Evolutionary conservation across 176 grass and related monocot species (phyloP), one percentile per base, ranked within the genome.

Genomic region (Zoysia pacifica): DNA sequence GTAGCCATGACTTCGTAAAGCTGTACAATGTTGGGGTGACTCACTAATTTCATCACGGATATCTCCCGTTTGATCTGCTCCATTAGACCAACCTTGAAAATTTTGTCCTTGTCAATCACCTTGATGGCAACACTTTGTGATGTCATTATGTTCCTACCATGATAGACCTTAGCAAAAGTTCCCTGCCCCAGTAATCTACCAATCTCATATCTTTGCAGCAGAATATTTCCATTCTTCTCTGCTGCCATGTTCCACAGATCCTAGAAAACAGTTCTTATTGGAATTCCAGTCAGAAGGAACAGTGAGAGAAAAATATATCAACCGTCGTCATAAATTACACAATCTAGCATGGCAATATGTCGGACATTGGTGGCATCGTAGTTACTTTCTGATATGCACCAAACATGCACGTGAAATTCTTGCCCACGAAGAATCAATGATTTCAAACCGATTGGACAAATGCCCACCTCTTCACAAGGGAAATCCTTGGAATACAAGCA

Each of bases 1-100:
- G 74, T 84, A 36, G 74, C 82, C 82, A 77, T 84, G 44, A 84
- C 74, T 51, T 77, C 74, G 47, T 62, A 76, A 53, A 84, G 82
- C 43, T 81, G 79, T 39, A 81, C 67, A 62, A 81, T 62, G 67
- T 81, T 81, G 0, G 79, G 79, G 15, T 81, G 79, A 5, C 55
- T 81, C 44, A 81, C 79, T 69, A 81, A 72, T 81, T 81, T 81
- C 79, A 81, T 72, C 43, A 81, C 79, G 7, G 55, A 81, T 37
- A 81, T 81, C 79, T 81, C 67, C 39, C 79, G 66, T 14, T 72
- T 81, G 44, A 81, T 81, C 67, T 72, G 67, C 45, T 81, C 67
- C 79, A 81, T 72, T 62, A 81, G 55, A 16, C 79, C 79, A 4
- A 81, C 79, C 54, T 72, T 81, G 4, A 81, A 62, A 62, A 72